Percentiles rank a stretch among this genome's conserved stretches.
These are phyloP conservation scores for Paramecium bursaria DNA, from an alignment of 73 alveolate species.

Conservation along the genomic window DNA sequence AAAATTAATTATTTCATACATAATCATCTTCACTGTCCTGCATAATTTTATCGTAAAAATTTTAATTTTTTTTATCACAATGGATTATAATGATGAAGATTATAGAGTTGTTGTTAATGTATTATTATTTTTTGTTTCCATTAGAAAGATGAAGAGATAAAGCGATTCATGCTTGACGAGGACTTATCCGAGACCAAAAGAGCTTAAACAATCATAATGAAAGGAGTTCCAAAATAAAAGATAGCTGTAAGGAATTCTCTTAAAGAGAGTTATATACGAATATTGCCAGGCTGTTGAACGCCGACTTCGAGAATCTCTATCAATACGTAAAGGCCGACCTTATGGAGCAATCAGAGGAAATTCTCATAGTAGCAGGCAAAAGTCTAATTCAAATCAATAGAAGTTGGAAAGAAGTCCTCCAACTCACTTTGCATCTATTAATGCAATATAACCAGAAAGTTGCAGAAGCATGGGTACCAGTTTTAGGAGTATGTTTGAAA, in stretches of 20 bases:
- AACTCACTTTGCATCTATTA: slow-evolving; percentile 23
- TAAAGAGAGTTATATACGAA: slow-evolving; percentile 9
- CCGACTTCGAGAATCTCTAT: slow-evolving; percentile 5
- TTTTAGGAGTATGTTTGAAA: not conserved
- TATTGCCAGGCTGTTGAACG: not conserved
- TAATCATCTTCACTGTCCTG: not conserved
- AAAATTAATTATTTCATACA: not conserved
- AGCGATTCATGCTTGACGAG: slow-evolving; percentile 30
- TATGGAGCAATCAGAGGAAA: slow-evolving; percentile 42
- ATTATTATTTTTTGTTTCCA: not conserved
- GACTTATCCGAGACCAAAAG: slow-evolving; percentile 51
- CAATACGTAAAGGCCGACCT: slow-evolving; percentile 8
- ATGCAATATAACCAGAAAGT: not conserved
- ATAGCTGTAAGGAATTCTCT: slow-evolving; percentile 15
- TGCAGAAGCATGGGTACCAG: slow-evolving; percentile 48
- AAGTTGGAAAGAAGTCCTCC: slow-evolving; percentile 14
- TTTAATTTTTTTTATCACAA: not conserved
- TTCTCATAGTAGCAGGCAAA: slow-evolving; percentile 29
- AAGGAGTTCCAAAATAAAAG: slow-evolving; percentile 6
- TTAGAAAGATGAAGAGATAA: slow-evolving; percentile 36
- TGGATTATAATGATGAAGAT: not conserved
- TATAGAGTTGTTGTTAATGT: slow-evolving; percentile 2
- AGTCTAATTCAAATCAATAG: not conserved
- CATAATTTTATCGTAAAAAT: not conserved
- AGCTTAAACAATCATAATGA: slow-evolving; percentile 27